Percentiles rank a stretch among this genome's conserved stretches.
phyloP scores from a whole-genome alignment of 2,329 filamentous ascomycete genomes.

The Colletotrichum lentis region DNA sequence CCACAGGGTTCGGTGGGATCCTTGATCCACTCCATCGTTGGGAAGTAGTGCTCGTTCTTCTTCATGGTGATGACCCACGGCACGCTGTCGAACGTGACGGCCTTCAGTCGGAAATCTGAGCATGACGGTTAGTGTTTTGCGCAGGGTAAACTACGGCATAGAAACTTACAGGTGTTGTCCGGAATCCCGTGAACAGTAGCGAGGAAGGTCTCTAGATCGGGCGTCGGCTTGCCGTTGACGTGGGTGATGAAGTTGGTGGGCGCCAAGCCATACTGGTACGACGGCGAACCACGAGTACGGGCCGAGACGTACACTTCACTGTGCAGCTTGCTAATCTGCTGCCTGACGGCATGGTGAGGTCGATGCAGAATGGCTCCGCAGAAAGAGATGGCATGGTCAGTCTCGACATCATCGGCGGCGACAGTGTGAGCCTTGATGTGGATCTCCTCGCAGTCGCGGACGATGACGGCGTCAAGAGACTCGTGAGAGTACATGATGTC shows the following conservation, averaged over 20 bases:
- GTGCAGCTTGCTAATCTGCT: slow-evolving; percentile 96
- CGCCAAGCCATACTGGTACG: slow-evolving; percentile 89
- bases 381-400: slow-evolving; percentile 89
- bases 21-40: slow-evolving; percentile 75
- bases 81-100: slow-evolving; percentile 98
- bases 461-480: slow-evolving; percentile 81
- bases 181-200: slow-evolving; percentile 84
- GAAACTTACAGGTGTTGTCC: slow-evolving; percentile 83
- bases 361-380: slow-evolving; percentile 93
- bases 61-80: slow-evolving; percentile 99
- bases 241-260: slow-evolving; percentile 98
- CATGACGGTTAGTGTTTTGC: slow-evolving; percentile 35
- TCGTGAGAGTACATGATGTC: slow-evolving; percentile 97
- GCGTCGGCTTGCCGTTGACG: slow-evolving; percentile 88
- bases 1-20: slow-evolving; percentile 66
- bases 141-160: background rate
- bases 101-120: slow-evolving; percentile 88
- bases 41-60: slow-evolving; percentile 98
- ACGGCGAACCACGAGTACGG: slow-evolving; percentile 80
- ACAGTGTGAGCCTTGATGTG: slow-evolving; percentile 82
- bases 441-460: slow-evolving; percentile 84
- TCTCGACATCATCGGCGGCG: slow-evolving; percentile 89
- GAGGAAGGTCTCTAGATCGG: slow-evolving; percentile 82
- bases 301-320: slow-evolving; percentile 96
- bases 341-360: slow-evolving; percentile 93